phyloP scores from a whole-genome alignment of 169 alveolate genomes.

The Plasmodium vinckei region DNA sequence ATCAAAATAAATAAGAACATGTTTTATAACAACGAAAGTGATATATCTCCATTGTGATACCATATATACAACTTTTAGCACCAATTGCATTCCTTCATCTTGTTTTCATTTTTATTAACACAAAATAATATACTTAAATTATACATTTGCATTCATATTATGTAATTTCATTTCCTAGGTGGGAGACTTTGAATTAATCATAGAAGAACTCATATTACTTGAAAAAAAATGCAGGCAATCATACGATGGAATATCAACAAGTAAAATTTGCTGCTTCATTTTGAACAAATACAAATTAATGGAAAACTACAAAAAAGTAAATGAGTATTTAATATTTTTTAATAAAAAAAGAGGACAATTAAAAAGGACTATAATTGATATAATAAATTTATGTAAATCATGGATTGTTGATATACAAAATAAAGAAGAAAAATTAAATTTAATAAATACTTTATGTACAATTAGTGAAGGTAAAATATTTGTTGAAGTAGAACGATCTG shows the following conservation, averaged over 20 bases:
- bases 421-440: slow-evolving; percentile 75
- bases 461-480: slow-evolving; percentile 85
- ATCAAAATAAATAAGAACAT: no score
- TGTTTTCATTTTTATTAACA: no score
- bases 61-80: no score
- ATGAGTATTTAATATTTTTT: slow-evolving; percentile 79
- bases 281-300: slow-evolving; percentile 76
- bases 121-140: neutral
- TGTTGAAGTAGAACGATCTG: slow-evolving; percentile 84
- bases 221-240: slow-evolving; percentile 84
- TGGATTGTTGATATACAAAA: slow-evolving; percentile 78
- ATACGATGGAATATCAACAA: slow-evolving; percentile 83
- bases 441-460: slow-evolving; percentile 78
- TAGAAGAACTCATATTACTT: slow-evolving; percentile 25
- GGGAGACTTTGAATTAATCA: slow-evolving; percentile 30
- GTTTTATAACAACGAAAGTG: no score
- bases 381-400: slow-evolving; percentile 77
- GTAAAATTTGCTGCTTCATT: slow-evolving; percentile 79
- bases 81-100: no score
- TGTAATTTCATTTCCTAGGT: neutral
- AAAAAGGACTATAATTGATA: slow-evolving; percentile 80
- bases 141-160: neutral
- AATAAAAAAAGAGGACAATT: slow-evolving; percentile 82
- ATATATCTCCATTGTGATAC: no score
- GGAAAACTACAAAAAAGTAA: slow-evolving; percentile 78